Conservation (phyloP, 805 yeast genomes). For the Kluyveromyces dobzhanskii region DNA sequence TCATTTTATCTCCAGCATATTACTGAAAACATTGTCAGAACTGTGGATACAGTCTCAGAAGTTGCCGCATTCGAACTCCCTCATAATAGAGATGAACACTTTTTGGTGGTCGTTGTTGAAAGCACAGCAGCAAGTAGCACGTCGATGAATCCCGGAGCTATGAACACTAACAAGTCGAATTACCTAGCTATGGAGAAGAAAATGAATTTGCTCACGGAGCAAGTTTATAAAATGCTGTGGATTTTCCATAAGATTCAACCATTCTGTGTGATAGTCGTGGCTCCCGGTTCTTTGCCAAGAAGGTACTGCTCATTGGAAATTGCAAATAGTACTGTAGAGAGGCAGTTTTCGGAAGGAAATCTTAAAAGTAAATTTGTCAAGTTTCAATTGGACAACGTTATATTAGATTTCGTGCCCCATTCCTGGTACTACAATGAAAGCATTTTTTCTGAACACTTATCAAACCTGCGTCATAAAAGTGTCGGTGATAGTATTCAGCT, state of each 20-base stretch:
- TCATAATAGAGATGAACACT: conserved; percentile 48
- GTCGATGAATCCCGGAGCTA: conserved; percentile 6
- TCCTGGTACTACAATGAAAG: conserved; percentile 27
- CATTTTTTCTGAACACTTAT: conserved; percentile 42
- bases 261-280: conserved; percentile 73
- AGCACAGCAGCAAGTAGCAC: conserved; percentile 40
- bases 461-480: conserved; percentile 53
- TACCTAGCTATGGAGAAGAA: conserved; percentile 15
- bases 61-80: conserved; percentile 77
- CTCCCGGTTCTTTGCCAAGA: conserved; percentile 76
- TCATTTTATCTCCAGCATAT: conserved; percentile 79
- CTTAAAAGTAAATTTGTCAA: conserved; percentile 74
- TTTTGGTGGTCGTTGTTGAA: conserved; percentile 82
- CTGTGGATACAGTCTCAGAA: conserved; percentile 74
- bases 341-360: conserved; percentile 72
- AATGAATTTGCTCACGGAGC: conserved; percentile 28
- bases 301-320: conserved; percentile 70
- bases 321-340: conserved; percentile 79
- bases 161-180: conserved; percentile 11
- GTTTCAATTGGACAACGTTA: conserved; percentile 39
- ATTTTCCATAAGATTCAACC: conserved; percentile 64
- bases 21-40: conserved; percentile 73
- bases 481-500: conserved; percentile 35
- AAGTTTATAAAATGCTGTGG: conserved; percentile 30
- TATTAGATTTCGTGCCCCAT: conserved; percentile 29